Conservation (phyloP, 768 basidiomycete genomes). For the Suillus lakei region DNA sequence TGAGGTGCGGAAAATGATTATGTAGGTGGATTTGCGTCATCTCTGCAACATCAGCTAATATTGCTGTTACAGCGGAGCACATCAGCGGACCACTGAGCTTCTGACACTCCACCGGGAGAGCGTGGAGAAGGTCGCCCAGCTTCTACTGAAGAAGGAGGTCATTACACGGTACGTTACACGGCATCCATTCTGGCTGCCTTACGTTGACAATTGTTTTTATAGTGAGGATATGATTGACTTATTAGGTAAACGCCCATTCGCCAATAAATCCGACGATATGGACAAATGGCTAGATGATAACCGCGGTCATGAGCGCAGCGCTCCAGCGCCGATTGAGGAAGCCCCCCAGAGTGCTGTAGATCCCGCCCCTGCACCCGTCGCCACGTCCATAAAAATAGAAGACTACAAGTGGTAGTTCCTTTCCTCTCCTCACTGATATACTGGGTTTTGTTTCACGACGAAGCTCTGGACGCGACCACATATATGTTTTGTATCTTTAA, state of each 20-base stretch:
- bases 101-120: constrained; percentile 81
- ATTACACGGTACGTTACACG: constrained; percentile 74
- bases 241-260: constrained; percentile 83
- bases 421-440: constrained; percentile 3
- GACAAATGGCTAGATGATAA: constrained; percentile 95
- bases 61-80: constrained; percentile 58
- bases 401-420: constrained; percentile 26
- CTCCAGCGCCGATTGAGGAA: constrained; percentile 68
- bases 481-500: constrained; percentile 29
- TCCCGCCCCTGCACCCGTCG: constrained; percentile 54
- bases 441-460: constrained; percentile 4
- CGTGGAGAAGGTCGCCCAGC: constrained; percentile 92
- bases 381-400: constrained; percentile 46
- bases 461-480: constrained; percentile 8
- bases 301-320: constrained; percentile 58
- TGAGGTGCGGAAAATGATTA: constrained; percentile 96
- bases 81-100: constrained; percentile 81
- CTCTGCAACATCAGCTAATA: constrained; percentile 13
- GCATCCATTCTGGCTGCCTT: constrained; percentile 1
- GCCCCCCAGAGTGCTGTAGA: constrained; percentile 40
- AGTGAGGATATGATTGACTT: constrained; percentile 89
- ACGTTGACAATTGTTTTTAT: constrained; percentile 14
- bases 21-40: constrained; percentile 42
- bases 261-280: constrained; percentile 87
- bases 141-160: constrained; percentile 93